A percentile compares a stretch with the other conserved stretches of the same genome.
Evolutionary conservation across 1,284 basidiomycete species (phyloP).

Genomic region (Ceratobasidium theobromae): DNA sequence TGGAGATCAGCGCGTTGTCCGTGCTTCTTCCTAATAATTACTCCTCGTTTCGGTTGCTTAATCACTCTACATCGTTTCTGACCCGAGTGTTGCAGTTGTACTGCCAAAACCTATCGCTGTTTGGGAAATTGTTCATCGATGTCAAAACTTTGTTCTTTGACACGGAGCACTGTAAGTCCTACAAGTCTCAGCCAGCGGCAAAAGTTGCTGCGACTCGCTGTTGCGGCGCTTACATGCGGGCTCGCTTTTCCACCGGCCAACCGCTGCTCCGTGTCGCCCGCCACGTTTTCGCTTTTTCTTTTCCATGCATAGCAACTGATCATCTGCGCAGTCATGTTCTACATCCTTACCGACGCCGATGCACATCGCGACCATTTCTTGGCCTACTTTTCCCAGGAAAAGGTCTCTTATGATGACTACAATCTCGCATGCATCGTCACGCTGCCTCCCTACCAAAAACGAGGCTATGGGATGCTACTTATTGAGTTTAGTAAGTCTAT

Average conservation of each 20-base stretch:
- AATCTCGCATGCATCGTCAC: constrained; percentile 97
- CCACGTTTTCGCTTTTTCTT: neutral
- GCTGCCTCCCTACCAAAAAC: constrained; percentile 88
- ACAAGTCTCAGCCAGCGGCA: neutral
- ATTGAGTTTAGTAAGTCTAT: constrained; percentile 88
- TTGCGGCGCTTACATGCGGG: neutral
- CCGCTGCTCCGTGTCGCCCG: neutral
- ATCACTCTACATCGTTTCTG: neutral
- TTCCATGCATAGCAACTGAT: constrained; percentile 8
- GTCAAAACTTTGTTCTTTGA: constrained; percentile 98
- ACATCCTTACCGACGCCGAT: constrained; percentile 86
- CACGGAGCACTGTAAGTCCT: constrained; percentile 69
- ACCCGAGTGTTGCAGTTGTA: constrained; percentile 65
- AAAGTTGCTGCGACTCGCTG: too few relatives aligned
- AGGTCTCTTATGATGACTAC: constrained; percentile 93
- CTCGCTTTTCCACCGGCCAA: neutral
- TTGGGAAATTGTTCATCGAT: constrained; percentile 99
- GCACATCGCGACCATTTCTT: constrained; percentile 79
- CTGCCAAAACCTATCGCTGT: constrained; percentile 92
- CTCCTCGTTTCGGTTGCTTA: neutral
- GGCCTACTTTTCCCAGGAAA: constrained; percentile 99
- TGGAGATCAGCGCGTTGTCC: constrained; percentile 2
- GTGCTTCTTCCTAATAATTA: constrained; percentile 17
- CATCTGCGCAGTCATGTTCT: constrained; percentile 74
- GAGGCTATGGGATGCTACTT: constrained; percentile 91